A percentile compares a stretch with the other conserved stretches of the same genome.
phyloP scores from a whole-genome alignment of 2,329 filamentous ascomycete species.

The Delphinella strobiligena region DNA sequence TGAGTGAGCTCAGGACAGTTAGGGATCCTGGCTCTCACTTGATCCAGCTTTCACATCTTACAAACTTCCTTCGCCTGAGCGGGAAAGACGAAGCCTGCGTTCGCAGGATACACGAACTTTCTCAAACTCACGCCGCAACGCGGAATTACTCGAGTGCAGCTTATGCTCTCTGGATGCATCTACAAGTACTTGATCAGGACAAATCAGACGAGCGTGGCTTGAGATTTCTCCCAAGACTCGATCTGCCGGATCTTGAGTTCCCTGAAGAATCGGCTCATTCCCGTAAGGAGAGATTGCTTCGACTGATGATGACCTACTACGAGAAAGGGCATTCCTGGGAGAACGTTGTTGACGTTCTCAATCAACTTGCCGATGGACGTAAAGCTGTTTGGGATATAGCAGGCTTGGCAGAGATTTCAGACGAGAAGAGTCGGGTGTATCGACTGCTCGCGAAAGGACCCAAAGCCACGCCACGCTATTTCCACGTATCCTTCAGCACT shows the following conservation, averaged over 20 bases:
- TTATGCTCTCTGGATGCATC: constrained; percentile 77
- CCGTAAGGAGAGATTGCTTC: constrained; percentile 82
- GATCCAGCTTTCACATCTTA: constrained; percentile 77
- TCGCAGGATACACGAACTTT: constrained; percentile 86
- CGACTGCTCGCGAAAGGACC: constrained; percentile 56
- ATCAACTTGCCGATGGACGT: constrained; percentile 58
- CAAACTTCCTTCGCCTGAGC: constrained; percentile 96
- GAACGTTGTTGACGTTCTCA: constrained; percentile 75
- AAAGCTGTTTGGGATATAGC: constrained; percentile 58
- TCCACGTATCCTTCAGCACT: constrained; percentile 80
- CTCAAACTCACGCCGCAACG: constrained; percentile 60
- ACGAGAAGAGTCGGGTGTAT: constrained; percentile 79
- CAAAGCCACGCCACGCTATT: constrained; percentile 55
- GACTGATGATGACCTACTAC: constrained; percentile 88
- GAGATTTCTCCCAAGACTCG: constrained; percentile 13
- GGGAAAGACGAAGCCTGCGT: constrained; percentile 95
- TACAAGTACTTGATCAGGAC: constrained; percentile 89
- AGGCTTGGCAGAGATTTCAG: constrained; percentile 73
- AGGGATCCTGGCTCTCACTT: constrained; percentile 60
- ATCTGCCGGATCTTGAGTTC: constrained; percentile 61
- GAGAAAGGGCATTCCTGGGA: constrained; percentile 93
- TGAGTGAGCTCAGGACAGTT: constrained; percentile 69
- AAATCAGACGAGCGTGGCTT: constrained; percentile 48
- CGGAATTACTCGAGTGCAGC: constrained; percentile 80
- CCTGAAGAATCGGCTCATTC: constrained; percentile 81